A percentile compares a stretch with the other conserved stretches of the same genome.
Conservation (phyloP, 129 eudicot genomes). For the Centella asiatica region DNA sequence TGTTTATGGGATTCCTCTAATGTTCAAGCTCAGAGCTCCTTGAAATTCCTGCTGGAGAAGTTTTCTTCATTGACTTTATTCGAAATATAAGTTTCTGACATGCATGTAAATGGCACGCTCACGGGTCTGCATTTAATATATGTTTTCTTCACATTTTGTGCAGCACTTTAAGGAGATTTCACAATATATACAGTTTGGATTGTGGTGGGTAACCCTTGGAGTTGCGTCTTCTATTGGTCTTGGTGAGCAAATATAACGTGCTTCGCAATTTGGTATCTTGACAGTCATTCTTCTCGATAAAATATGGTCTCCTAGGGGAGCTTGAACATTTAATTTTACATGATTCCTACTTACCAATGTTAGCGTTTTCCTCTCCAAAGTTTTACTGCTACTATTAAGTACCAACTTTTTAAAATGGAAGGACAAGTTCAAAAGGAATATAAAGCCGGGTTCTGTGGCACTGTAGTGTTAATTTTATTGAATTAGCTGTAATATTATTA, state of each 20-base stretch:
- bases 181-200: conserved; percentile 56
- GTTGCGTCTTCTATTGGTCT: conserved; percentile 99
- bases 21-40: too few relatives aligned
- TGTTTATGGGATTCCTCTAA: too few relatives aligned
- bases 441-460: too few relatives aligned
- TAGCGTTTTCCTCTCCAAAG: too few relatives aligned
- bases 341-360: background rate
- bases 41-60: too few relatives aligned
- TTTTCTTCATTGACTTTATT: background rate
- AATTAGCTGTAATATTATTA: too few relatives aligned
- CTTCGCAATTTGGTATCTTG: background rate
- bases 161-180: conserved; percentile 76
- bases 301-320: too few relatives aligned
- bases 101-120: conserved; percentile 1
- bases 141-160: conserved; percentile 11
- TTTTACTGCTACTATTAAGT: too few relatives aligned
- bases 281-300: background rate
- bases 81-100: background rate
- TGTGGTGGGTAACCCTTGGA: conserved; percentile 99
- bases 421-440: too few relatives aligned
- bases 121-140: background rate
- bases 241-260: conserved; percentile 42
- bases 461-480: background rate
- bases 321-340: too few relatives aligned
- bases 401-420: too few relatives aligned